phyloP scores from a whole-genome alignment of 495 filamentous ascomycete genomes.

The Penicillium ucsense region DNA sequence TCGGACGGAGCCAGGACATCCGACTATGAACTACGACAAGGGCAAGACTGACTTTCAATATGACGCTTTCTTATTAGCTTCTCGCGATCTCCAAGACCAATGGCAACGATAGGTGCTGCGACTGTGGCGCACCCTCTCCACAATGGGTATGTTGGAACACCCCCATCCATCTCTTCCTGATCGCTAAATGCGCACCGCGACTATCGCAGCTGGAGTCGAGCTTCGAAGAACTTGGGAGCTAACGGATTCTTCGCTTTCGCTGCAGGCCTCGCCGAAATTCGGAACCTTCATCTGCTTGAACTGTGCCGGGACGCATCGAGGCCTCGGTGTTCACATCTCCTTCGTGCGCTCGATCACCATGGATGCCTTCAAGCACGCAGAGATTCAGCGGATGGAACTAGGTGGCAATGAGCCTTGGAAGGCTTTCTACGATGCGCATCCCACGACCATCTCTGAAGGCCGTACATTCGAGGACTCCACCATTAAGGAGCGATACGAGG shows the following conservation, averaged over 20 bases:
- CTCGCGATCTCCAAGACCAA: constrained; percentile 78
- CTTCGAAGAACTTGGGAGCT: not conserved
- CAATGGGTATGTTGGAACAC: constrained; percentile 59
- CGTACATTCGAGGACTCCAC: constrained; percentile 63
- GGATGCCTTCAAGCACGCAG: constrained; percentile 88
- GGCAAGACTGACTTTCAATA: not conserved
- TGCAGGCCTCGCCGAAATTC: constrained; percentile 59
- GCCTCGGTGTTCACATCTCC: constrained; percentile 93
- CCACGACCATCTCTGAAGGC: constrained; percentile 47
- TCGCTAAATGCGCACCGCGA: no score
- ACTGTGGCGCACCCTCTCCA: constrained; percentile 86
- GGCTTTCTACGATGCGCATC: constrained; percentile 67
- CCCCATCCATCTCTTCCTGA: not conserved
- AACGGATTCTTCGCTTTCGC: not conserved
- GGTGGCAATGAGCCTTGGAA: constrained; percentile 85
- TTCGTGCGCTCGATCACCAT: constrained; percentile 95
- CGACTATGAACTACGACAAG: not conserved
- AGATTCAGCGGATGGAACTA: constrained; percentile 76
- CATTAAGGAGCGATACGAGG: constrained; percentile 75
- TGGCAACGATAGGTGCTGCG: constrained; percentile 80
- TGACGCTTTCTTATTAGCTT: constrained; percentile 74
- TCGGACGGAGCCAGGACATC: not conserved
- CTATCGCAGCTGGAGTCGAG: no score
- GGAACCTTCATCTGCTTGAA: constrained; percentile 93
- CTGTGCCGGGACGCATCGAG: constrained; percentile 90